A percentile compares a stretch with the other conserved stretches of the same genome.
These are phyloP conservation scores for Ganoderma meredithae DNA, from an alignment of 1,284 basidiomycete genomes.

Conservation along the genomic window DNA sequence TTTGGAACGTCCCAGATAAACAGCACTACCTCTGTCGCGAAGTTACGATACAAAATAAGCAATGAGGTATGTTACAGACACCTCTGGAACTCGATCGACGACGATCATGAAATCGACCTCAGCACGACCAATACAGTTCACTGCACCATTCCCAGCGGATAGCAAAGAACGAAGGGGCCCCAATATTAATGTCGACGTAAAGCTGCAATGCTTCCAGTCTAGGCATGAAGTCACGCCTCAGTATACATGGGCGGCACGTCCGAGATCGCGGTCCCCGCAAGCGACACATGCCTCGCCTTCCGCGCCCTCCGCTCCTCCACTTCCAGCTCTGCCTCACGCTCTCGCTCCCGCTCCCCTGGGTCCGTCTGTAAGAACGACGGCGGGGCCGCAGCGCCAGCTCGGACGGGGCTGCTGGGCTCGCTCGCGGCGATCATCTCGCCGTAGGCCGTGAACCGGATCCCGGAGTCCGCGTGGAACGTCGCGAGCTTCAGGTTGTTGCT, in stretches of 20 bases:
- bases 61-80: neutral
- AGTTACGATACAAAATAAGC: neutral
- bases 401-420: neutral
- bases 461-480: slow-evolving; percentile 21
- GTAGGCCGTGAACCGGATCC: slow-evolving; percentile 16
- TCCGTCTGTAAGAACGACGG: neutral
- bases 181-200: neutral
- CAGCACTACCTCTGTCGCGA: neutral
- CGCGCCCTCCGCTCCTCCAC: neutral
- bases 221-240: neutral
- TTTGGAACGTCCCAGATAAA: neutral
- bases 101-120: neutral
- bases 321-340: neutral
- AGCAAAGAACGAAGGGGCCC: neutral
- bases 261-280: slow-evolving; percentile 14
- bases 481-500: slow-evolving; percentile 5
- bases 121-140: slow-evolving; percentile 1
- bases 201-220: neutral
- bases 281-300: slow-evolving; percentile 12
- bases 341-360: neutral
- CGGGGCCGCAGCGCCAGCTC: neutral
- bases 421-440: slow-evolving; percentile 1
- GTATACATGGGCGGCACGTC: slow-evolving; percentile 23
- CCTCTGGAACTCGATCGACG: neutral
- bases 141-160: neutral